Evolutionary conservation across 441 rosid genomes (phyloP).

Genomic region (Corymbia calophylla): DNA sequence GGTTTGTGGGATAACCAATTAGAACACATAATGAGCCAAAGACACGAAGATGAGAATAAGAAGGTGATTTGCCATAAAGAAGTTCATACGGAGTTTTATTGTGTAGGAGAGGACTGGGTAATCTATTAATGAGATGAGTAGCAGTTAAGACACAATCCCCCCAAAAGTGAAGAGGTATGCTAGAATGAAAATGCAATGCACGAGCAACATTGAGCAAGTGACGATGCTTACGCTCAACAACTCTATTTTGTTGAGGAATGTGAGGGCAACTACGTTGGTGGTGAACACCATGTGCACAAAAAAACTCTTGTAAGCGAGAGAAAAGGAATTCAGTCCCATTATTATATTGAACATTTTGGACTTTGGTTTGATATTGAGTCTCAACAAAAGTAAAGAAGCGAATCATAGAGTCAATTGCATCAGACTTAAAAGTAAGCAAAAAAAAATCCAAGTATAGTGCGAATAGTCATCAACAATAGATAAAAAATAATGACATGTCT

Average conservation of each 20-base stretch:
- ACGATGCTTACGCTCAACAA: no score
- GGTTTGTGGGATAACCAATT: neutral
- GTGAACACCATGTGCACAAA: neutral
- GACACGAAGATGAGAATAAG: neutral
- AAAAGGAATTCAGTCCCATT: accelerated
- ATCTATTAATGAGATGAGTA: neutral
- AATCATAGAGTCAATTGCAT: neutral
- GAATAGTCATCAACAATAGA: neutral
- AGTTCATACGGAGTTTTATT: neutral
- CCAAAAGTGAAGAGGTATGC: no score
- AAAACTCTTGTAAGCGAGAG: neutral
- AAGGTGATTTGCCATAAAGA: neutral
- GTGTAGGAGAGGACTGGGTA: neutral
- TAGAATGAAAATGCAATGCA: no score
- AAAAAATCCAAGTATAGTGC: no score
- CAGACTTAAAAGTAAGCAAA: neutral
- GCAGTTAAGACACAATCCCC: neutral
- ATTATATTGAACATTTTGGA: neutral
- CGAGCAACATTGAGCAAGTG: no score
- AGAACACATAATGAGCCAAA: neutral
- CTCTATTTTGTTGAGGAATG: neutral
- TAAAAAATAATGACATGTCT: neutral
- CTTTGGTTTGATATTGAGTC: neutral
- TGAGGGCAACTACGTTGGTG: neutral
- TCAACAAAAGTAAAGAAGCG: neutral